A percentile compares a stretch with the other conserved stretches of the same genome.
phyloP scores from a whole-genome alignment of 164 flowering plant species.

The Annona cherimola region DNA sequence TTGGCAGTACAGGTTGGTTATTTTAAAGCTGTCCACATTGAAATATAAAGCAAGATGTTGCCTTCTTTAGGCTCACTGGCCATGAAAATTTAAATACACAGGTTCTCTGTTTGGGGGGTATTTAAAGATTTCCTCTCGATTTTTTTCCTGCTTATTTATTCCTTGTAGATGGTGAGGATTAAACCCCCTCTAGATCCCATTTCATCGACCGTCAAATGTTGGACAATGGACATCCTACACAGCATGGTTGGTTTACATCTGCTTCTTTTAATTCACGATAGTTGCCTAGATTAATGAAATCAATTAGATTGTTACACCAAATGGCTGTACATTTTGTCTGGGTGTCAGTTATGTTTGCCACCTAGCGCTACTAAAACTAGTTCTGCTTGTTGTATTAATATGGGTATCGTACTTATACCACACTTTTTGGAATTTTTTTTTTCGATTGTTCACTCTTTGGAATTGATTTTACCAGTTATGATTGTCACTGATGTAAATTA shows the following conservation, averaged over 20 bases:
- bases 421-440: neutral
- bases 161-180: neutral
- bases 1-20: neutral
- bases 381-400: no score
- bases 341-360: no score
- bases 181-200: neutral
- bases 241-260: no score
- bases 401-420: no score
- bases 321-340: no score
- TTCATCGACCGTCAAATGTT: neutral
- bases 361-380: no score
- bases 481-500: neutral
- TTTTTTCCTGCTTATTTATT: no score
- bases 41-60: neutral
- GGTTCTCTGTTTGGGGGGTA: neutral
- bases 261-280: no score
- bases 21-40: neutral
- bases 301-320: no score
- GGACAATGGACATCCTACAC: no score
- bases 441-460: neutral
- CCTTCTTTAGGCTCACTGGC: neutral
- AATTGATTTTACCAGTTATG: neutral
- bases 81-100: neutral
- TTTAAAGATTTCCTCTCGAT: neutral
- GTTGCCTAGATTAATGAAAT: no score